phyloP scores from a whole-genome alignment of 192 early-diverging fungal species.

The Cetraspora pellucida region DNA sequence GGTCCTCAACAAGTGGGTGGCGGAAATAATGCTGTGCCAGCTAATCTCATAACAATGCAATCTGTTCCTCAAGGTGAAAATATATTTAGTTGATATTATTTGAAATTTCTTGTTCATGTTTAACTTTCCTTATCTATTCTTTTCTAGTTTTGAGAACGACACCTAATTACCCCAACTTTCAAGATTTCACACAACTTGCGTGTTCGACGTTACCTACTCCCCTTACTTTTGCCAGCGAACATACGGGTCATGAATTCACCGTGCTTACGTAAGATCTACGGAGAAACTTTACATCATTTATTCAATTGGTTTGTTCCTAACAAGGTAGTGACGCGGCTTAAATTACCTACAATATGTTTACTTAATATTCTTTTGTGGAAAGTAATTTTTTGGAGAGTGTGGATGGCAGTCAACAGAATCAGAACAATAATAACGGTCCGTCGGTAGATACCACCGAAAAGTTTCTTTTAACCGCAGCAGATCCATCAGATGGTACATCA shows the following conservation, averaged over 20 bases:
- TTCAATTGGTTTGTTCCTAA: slow-evolving; percentile 11
- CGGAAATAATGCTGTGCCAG: background rate
- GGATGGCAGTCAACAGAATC: slow-evolving; percentile 42
- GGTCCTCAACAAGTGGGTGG: slow-evolving; percentile 14
- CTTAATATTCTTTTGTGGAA: slow-evolving; percentile 6
- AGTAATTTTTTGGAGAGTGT: slow-evolving; percentile 63
- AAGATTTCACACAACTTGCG: background rate
- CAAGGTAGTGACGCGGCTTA: background rate
- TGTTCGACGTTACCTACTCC: slow-evolving; percentile 49
- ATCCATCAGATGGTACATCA: slow-evolving; percentile 81
- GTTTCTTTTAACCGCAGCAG: slow-evolving; percentile 90
- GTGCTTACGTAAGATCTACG: slow-evolving; percentile 56
- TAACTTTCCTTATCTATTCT: background rate
- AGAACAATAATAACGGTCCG: slow-evolving; percentile 37
- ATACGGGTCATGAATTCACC: slow-evolving; percentile 80
- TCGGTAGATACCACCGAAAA: slow-evolving; percentile 72
- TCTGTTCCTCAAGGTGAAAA: slow-evolving; percentile 9
- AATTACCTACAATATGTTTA: background rate
- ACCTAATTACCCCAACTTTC: slow-evolving; percentile 7
- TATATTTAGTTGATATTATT: background rate
- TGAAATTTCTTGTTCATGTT: background rate
- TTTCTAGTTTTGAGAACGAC: background rate
- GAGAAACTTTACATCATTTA: background rate
- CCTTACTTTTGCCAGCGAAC: slow-evolving; percentile 74
- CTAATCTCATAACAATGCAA: slow-evolving; percentile 19